These are phyloP conservation scores for Oidiodendron maius DNA, from an alignment of 495 filamentous ascomycete genomes.

Conservation along the genomic window DNA sequence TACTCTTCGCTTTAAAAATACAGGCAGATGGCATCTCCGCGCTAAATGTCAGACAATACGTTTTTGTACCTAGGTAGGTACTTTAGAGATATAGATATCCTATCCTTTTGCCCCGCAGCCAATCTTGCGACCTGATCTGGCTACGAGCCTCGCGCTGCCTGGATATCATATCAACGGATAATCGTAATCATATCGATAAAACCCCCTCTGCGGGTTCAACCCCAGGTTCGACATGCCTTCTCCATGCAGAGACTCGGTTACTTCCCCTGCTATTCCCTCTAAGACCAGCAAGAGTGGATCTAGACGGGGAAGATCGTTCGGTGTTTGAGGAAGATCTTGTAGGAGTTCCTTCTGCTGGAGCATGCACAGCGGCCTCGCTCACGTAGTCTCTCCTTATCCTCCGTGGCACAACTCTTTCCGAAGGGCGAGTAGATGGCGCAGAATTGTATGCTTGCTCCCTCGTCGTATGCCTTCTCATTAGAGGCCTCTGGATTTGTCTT, in stretches of 20 bases:
- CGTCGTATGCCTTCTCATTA: conserved; percentile 15
- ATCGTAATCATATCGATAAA: conserved; percentile 14
- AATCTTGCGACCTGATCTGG: too few species aligned
- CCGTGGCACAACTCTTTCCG: conserved; percentile 17
- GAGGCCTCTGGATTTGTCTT: conserved; percentile 12
- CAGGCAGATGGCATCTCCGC: too few species aligned
- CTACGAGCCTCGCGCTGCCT: too few species aligned
- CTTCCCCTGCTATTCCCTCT: conserved; percentile 8
- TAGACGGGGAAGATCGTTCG: not conserved
- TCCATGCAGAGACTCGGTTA: conserved; percentile 20
- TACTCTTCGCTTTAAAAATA: too few species aligned
- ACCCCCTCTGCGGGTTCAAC: conserved; percentile 21
- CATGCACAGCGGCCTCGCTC: conserved; percentile 16
- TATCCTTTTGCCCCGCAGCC: too few species aligned
- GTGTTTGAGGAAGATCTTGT: not conserved
- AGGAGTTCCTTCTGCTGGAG: conserved; percentile 8
- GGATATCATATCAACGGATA: too few species aligned
- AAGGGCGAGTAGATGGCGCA: conserved; percentile 3
- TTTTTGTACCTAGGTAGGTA: too few species aligned
- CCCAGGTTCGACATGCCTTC: conserved; percentile 17
- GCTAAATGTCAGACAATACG: too few species aligned
- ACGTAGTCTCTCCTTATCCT: conserved; percentile 16
- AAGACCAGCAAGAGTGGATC: conserved; percentile 19
- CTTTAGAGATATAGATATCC: too few species aligned
- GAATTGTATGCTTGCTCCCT: conserved; percentile 16